Base-by-base conservation (phyloP, 345 rosid species). In the Theobroma cacao region DNA sequence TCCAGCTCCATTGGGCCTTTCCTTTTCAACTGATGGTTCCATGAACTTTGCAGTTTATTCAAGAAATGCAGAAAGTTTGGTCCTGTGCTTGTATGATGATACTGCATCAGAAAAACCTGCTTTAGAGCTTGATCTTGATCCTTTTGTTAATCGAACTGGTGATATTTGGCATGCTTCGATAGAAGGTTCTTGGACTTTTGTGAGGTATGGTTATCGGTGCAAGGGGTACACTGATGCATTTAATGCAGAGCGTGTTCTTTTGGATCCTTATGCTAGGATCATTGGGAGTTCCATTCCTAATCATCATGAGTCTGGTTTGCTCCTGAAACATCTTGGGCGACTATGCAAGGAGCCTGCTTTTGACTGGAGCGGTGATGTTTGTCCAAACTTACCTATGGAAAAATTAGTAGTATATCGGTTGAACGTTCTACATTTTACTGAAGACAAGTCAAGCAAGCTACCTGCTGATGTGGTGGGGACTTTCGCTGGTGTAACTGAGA, bases 91-190 rank as follows among this genome's bases (percentile, higher is more conserved):
- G 80, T 89, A 86, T 76, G 86, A 87, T 82, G 95, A 92, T 33
- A 61, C 34, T n/a, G 64, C 80, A 74, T 77, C 84, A 2, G 90
- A 85, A 33, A 82, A 75, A 72, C 98, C 99, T 64, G 89, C 95
- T 74, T 77, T 96, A 76, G 97, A 92, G 91, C 92, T 94, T 80
- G 97, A 94, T 87, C 97, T 96, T 10, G 95, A 96, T 83, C 94
- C 97, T 1, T 88, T 87, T 75, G 93, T 92, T 62, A 89, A 96
- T 83, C 89, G 92, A 82, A 83, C 97, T 26, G 97, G 99, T 81
- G 94, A 94, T 81, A 80, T 89, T 43, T 92, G 99, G 97, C 99
- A 92, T 85, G 95, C 91, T 48, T 89, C 90, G 1, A 11, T 92
- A 40, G 94, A 89, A 36, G 83, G 80, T 20, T 45, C 91, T 3